Base-by-base conservation (phyloP, 2,329 filamentous ascomycete species). In the Plenodomus tracheiphilus region DNA sequence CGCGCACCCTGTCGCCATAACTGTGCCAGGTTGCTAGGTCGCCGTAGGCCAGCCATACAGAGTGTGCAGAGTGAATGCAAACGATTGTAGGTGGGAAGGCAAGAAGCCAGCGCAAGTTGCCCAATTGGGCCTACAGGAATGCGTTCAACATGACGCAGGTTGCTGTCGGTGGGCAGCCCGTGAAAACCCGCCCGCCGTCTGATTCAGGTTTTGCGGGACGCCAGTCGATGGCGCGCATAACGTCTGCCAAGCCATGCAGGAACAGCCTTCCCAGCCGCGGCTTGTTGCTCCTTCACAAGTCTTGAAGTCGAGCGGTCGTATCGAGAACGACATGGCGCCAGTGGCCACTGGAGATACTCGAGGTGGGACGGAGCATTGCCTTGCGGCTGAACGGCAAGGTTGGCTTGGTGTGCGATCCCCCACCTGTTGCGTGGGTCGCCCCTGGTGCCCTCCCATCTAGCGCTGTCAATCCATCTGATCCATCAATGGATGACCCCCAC, bases 111-210 rank as follows among this genome's bases (percentile, higher is more conserved):
- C 46, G 48, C 35, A 35, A 46, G 43, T 46, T 36, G 51, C 56
- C 59, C 58, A 51, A 57, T 56, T 58, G 59, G 45, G 49, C 51
- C 56, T 43, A 57, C 54, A 39, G 46, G 49, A 47, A 63, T 62
- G 56, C 49, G 55, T 41, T 60, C 58, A 60, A 49, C 60, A 71
- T 66, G 66, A 65, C 63, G 65, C 38, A 52, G 47, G 42, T 43
- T 37, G 51, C 47, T 51, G 50, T 48, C 46, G 41, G 45, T 50
- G 39, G n/a, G 38, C 35, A 37, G 41, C 47, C 38, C 13, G 35
- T 9, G 35, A 48, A 51, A 49, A 59, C 49, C 57, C 54, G 48
- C 58, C 39, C 39, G 15, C 41, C 48, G 43, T 8, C 16, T 39
- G 47, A 59, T 54, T 60, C 59, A 55, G 52, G 54, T 64, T 64